Base-by-base conservation (phyloP, 108 stramenopile genomes). In the Poteriospumella lacustris region DNA sequence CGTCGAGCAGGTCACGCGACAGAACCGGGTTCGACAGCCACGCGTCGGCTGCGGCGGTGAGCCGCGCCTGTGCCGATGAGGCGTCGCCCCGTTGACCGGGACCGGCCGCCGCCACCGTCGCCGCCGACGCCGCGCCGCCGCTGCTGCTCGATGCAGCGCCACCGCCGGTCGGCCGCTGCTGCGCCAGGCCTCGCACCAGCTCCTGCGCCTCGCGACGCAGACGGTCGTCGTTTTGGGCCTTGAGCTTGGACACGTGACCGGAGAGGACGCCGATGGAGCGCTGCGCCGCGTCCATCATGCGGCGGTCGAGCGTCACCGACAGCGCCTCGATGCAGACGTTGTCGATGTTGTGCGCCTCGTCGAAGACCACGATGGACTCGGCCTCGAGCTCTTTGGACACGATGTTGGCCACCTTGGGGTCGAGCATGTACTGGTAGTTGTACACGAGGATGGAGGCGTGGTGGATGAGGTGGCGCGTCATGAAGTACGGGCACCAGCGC, bases 361-460 rank as follows among this genome's bases (percentile, higher is more conserved):
- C 98, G 79, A 99, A 99, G 12, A 98, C 96, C 41, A 99, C 92
- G 59, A 99, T 94, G 70, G 87, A 89, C 80, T 97, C 95, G 0
- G 91, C 86, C 70, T 96, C 95, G n/a, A 99, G 83, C 86, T 97
- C 98, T 43, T 91, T 39, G 1, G 82, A 84, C 1, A 85, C 83
- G 43, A 85, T 52, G 9, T 82, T 82, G 1, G 82, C 80, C 1
- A 95, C 93, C 86, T 96, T 97, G 5, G 98, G 98, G 88, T 97
- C 96, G 3, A 99, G 91, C 95, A 99, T 97, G 84, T 99, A 99
- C 84, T 99, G 98, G 81, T 99, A 99, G 79, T 99, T 99, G 88
- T 96, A 99, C 3, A 97, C 95, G 19, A 99, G 78, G 36, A 99
- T 90, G 75, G 93, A 95, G 56, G 98, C 96, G 78, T 95, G 95